These are phyloP conservation scores for Theobroma cacao DNA, from an alignment of 345 rosid genomes.

Conservation along the genomic window DNA sequence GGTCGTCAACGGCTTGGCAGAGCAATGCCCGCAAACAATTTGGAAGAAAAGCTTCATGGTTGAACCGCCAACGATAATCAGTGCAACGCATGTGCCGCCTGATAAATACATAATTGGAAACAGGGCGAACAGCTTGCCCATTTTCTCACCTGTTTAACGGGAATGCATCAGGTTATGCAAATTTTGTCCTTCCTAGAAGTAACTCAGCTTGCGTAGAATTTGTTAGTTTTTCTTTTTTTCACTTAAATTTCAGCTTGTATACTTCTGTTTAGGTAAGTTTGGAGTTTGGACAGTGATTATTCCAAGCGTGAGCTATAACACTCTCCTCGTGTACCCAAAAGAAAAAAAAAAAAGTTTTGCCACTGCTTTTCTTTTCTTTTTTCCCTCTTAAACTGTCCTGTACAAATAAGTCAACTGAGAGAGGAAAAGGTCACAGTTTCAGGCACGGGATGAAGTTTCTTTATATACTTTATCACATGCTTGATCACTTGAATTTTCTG, in stretches of 20 bases:
- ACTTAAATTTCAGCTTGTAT: background rate
- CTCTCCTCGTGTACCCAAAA: background rate
- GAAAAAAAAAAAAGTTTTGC: background rate
- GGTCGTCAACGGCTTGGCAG: constrained; percentile 28
- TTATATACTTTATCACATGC: background rate
- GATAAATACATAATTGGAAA: constrained; percentile 57
- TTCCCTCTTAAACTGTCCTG: background rate
- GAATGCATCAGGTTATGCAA: background rate
- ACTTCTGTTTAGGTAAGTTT: background rate
- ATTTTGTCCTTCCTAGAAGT: background rate
- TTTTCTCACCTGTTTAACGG: constrained; percentile 32
- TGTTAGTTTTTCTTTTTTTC: too few species aligned
- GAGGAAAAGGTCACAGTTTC: background rate
- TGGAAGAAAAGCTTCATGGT: constrained; percentile 27
- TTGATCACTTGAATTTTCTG: background rate
- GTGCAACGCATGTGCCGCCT: constrained; percentile 49
- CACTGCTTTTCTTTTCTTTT: background rate
- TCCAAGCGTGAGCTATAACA: too few species aligned
- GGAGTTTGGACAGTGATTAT: background rate
- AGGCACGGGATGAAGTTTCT: background rate
- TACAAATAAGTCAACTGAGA: background rate
- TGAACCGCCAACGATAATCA: constrained; percentile 49
- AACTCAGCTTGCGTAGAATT: background rate
- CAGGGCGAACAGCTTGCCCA: constrained; percentile 41
- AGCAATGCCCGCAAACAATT: constrained; percentile 30